These are phyloP conservation scores for Metarhizium brunneum DNA, from an alignment of 2,329 filamentous ascomycete genomes.

Conservation along the genomic window DNA sequence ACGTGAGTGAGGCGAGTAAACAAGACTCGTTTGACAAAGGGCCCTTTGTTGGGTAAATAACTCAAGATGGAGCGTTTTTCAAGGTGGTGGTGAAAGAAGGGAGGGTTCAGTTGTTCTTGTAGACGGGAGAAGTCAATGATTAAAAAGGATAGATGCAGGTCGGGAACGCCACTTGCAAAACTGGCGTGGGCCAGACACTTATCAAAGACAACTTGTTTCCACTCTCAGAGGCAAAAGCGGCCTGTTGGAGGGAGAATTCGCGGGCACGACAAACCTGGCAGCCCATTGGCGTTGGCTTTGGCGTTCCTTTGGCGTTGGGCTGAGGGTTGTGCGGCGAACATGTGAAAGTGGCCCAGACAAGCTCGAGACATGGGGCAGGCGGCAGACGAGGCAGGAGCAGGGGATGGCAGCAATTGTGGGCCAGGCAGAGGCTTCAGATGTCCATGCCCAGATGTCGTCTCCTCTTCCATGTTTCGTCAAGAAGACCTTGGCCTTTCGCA, in stretches of 20 bases:
- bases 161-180: constrained; percentile 3
- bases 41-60: neutral
- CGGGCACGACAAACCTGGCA: neutral
- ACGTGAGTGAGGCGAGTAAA: neutral
- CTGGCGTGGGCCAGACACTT: constrained; percentile 2
- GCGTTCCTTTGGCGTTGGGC: neutral
- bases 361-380: neutral
- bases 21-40: neutral
- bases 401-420: constrained; percentile 4
- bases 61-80: neutral
- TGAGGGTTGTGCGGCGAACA: neutral
- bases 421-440: neutral
- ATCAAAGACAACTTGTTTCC: neutral
- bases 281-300: neutral
- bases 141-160: constrained; percentile 4
- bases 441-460: neutral
- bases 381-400: neutral
- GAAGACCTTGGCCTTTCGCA: neutral
- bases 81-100: neutral
- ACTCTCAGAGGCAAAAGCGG: too few relatives aligned
- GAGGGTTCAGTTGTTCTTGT: neutral
- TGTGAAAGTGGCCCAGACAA: constrained; percentile 4
- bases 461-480: neutral
- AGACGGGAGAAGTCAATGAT: constrained; percentile 5
- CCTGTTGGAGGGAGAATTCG: neutral